A percentile compares a stretch with the other conserved stretches of the same genome.
Evolutionary conservation across 192 early-diverging fungal species (phyloP).

Genomic region (Podila verticillata): DNA sequence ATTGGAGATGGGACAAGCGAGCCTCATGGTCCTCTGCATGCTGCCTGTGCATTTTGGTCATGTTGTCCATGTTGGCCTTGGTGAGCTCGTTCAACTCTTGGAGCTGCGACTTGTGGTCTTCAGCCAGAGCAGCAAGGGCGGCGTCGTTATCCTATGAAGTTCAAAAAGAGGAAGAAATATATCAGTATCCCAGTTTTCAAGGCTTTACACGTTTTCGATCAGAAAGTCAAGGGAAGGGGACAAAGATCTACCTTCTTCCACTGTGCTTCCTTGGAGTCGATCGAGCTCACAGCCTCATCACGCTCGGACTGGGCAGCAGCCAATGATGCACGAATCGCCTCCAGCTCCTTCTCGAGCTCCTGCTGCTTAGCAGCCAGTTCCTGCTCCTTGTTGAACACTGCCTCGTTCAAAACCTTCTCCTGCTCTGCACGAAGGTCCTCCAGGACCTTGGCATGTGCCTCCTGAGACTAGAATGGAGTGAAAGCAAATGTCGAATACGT

Average conservation of each 20-base stretch:
- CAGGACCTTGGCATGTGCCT: conserved; percentile 17
- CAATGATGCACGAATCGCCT: conserved; percentile 14
- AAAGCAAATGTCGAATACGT: background rate
- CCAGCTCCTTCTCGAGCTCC: conserved; percentile 23
- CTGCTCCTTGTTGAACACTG: conserved; percentile 23
- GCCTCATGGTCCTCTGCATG: conserved; percentile 47
- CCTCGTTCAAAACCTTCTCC: conserved; percentile 18
- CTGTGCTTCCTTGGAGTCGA: conserved; percentile 21
- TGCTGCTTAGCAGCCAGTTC: conserved; percentile 16
- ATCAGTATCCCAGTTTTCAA: too few species aligned
- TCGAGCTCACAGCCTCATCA: conserved; percentile 16
- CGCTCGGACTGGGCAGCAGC: conserved; percentile 20
- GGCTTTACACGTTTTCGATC: too few species aligned
- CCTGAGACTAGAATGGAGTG: conserved; percentile 1
- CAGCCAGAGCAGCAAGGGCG: conserved; percentile 9
- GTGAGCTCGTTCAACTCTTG: conserved; percentile 22
- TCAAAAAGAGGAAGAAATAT: background rate
- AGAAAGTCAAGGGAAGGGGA: too few species aligned
- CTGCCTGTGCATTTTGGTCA: conserved; percentile 47
- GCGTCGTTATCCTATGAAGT: conserved; percentile 3
- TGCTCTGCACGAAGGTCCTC: conserved; percentile 27
- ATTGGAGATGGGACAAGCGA: conserved; percentile 18
- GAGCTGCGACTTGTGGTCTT: conserved; percentile 27
- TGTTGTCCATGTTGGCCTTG: conserved; percentile 32
- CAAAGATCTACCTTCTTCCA: conserved; percentile 7